Conservation (phyloP, 345 rosid species). For the Raphanus sativus region DNA sequence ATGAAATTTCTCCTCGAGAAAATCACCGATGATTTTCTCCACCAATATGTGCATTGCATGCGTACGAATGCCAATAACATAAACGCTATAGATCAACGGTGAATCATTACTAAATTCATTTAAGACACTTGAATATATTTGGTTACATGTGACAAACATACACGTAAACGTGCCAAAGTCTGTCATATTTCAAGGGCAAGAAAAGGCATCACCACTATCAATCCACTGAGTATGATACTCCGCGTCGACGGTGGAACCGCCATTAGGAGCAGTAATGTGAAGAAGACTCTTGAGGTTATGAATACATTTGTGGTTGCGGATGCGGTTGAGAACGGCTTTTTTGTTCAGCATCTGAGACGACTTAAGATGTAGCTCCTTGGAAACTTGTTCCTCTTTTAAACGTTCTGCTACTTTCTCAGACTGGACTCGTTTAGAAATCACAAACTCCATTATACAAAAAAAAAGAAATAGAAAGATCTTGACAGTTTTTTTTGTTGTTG, state of each 20-base stretch:
- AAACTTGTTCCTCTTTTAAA: constrained; percentile 30
- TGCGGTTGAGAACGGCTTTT: constrained; percentile 39
- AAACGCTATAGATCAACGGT: constrained; percentile 1
- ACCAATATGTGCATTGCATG: too few species aligned
- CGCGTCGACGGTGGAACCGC: constrained; percentile 25
- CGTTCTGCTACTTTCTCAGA: constrained; percentile 7
- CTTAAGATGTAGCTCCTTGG: constrained; percentile 35
- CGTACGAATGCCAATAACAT: not conserved
- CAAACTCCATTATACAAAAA: constrained; percentile 17
- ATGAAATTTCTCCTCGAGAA: too few species aligned
- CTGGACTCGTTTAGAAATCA: not conserved
- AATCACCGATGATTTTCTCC: too few species aligned
- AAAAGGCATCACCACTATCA: constrained; percentile 33
- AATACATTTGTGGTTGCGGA: constrained; percentile 38
- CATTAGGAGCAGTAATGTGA: constrained; percentile 7
- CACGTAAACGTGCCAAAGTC: constrained; percentile 17
- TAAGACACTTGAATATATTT: not conserved
- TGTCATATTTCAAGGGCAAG: constrained; percentile 25
- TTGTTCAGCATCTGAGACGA: constrained; percentile 35
- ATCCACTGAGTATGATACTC: constrained; percentile 28
- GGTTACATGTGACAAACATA: not conserved
- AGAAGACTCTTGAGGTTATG: constrained; percentile 32
- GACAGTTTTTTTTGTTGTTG: not conserved
- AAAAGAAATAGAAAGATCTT: not conserved
- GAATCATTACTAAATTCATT: not conserved